A percentile compares a stretch with the other conserved stretches of the same genome.
These are phyloP conservation scores for Lactarius quietus DNA, from an alignment of 768 basidiomycete genomes.

Conservation along the genomic window DNA sequence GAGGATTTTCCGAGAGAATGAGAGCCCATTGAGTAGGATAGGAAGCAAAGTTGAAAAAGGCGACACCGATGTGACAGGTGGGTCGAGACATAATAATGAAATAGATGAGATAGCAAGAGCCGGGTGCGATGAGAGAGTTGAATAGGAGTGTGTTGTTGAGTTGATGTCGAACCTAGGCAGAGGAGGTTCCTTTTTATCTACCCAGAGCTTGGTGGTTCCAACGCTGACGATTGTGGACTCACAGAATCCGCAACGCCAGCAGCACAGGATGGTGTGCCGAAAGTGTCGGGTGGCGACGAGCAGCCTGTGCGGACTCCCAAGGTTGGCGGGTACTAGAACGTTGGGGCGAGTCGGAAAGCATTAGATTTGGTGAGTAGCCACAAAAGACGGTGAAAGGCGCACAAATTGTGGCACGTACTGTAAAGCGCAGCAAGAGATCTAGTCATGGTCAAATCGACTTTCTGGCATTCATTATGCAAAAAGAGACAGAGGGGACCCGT, in stretches of 20 bases:
- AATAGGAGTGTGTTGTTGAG: background rate
- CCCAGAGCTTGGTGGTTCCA: background rate
- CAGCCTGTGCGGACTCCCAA: background rate
- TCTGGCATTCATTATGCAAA: too few species aligned
- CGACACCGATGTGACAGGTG: background rate
- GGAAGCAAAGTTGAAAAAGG: background rate
- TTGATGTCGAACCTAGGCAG: background rate
- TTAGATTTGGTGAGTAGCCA: too few species aligned
- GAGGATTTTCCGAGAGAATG: background rate
- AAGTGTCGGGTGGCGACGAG: background rate
- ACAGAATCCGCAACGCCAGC: background rate
- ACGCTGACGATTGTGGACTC: background rate
- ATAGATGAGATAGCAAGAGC: background rate
- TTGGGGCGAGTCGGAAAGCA: background rate
- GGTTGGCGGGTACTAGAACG: background rate
- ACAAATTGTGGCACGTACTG: too few species aligned
- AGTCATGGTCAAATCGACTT: too few species aligned
- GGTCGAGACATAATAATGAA: background rate
- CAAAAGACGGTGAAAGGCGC: too few species aligned
- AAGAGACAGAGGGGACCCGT: too few species aligned
- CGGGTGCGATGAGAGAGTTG: background rate
- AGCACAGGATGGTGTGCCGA: background rate
- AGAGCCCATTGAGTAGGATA: conserved; percentile 10
- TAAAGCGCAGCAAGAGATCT: too few species aligned
- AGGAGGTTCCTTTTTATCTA: background rate